Base-by-base conservation (phyloP, 139 green algal species). In the Monoraphidium neglectum region DNA sequence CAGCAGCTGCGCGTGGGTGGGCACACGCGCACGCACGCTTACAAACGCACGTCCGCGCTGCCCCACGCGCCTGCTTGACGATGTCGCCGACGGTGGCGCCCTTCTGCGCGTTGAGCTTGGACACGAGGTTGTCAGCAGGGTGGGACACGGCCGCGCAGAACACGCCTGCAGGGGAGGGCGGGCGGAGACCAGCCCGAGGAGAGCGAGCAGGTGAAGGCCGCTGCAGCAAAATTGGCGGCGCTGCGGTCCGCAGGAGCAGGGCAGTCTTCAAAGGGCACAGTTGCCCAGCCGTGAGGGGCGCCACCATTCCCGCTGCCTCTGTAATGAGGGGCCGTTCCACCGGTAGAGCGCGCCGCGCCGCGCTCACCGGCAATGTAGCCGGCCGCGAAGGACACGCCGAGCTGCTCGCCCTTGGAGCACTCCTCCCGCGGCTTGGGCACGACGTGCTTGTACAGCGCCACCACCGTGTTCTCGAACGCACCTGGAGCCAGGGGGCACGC, bases 341-440 rank as follows among this genome's bases (percentile, higher is more conserved):
- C n/a, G n/a, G n/a, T n/a, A n/a, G n/a, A n/a, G n/a, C n/a, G n/a
- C n/a, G n/a, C n/a, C n/a, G n/a, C n/a, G n/a, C n/a, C n/a, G n/a
- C n/a, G n/a, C n/a, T n/a, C n/a, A n/a, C n/a, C n/a, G n/a, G 91
- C 91, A 59, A 95, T 98, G 91, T 98, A 98, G 40, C 92, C 92
- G 36, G 92, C 93, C 10, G 86, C 82, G 68, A 98, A 98, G 26
- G 86, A 93, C 24, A 98, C 94, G 16, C 86, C 92, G 46, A 98
- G 87, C 90, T 98, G 94, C 88, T 98, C 94, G 0, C 37, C 70
- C 88, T 98, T 98, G 80, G 49, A 87, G 93, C 94, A 98, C 83
- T 98, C 85, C 10, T 75, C 70, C 76, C 96, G 95, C 54, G 93
- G 92, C 89, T 97, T 97, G 81, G 94, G 94, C 70, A 97, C 88